Conservation (phyloP, 1,139 yeast species). For the Candida sojae region DNA sequence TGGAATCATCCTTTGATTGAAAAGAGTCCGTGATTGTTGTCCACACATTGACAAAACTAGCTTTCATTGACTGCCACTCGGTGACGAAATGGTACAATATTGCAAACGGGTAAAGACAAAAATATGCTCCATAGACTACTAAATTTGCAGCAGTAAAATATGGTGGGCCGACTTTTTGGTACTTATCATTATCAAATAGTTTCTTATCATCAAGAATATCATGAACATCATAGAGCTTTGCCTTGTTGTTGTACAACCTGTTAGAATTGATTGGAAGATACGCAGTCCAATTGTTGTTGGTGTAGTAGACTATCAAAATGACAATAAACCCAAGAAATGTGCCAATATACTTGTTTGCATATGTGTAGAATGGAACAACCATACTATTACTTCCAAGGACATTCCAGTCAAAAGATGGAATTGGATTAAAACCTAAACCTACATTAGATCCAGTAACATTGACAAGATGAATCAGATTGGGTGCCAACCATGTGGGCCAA, state of each 20-base stretch:
- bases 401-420: conserved; percentile 50
- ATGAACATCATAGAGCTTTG: conserved; percentile 33
- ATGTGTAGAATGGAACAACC: conserved; percentile 44
- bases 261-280: conserved; percentile 43
- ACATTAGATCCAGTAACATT: conserved; percentile 39
- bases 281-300: conserved; percentile 42
- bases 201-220: conserved; percentile 33
- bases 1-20: conserved; percentile 3
- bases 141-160: conserved; percentile 46
- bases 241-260: conserved; percentile 36
- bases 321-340: conserved; percentile 32
- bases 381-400: conserved; percentile 41
- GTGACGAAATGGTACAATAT: conserved; percentile 32
- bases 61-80: conserved; percentile 48
- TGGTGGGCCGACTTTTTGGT: conserved; percentile 41
- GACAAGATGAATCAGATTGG: conserved; percentile 40
- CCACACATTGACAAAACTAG: conserved; percentile 40
- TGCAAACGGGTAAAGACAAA: conserved; percentile 45
- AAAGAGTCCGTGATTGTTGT: conserved; percentile 33
- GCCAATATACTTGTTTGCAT: conserved; percentile 39
- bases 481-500: conserved; percentile 52
- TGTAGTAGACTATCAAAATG: conserved; percentile 33
- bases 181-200: conserved; percentile 31
- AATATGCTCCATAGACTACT: conserved; percentile 44
- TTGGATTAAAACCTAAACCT: conserved; percentile 47